Evolutionary conservation across 768 basidiomycete species (phyloP), one percentile per base, ranked within the genome.

Genomic region (Pulveroboletus ravenelii): DNA sequence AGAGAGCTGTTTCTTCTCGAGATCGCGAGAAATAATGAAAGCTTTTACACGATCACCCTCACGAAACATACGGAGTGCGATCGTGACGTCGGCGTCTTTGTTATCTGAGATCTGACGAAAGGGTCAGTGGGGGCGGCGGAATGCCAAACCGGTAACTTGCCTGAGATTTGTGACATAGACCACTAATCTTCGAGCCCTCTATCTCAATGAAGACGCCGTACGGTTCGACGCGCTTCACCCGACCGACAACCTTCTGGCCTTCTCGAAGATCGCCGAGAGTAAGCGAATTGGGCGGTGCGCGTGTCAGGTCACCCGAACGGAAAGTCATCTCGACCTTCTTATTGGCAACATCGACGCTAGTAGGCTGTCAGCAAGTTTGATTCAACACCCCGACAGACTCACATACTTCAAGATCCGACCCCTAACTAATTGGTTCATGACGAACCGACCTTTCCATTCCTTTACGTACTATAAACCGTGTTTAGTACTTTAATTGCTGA

Each of bases 151-250:
- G 27, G 25, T 38, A 38, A 54, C 75, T 46, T 59, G 87, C 92
- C 78, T 98, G 80, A 10, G 91, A 90, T 68, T 93, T 93, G 67
- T 98, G 95, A 66, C 95, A 99, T 10, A 99, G 76, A 6, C 95
- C 95, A 53, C 78, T 84, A 43, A 97, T 73, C 62, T 85, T 88
- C 0, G 90, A 85, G 15, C 80, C 86, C n/a, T 87, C 80, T 34
- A 98, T 86, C 63, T 85, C 81, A 50, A 99, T 81, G 70, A 98
- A 97, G n/a, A 96, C 74, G 13, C 95, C 95, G 56, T 91, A 98
- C 37, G 81, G 78, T 67, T 94, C 91, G 10, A 94, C 75, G 55
- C 79, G 83, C 67, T 88, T 92, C 50, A 98, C 80, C 23, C 74
- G 72, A 6, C 89, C 92, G 32, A 80, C 75, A 30, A 96, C 77